A percentile compares a stretch with the other conserved stretches of the same genome.
phyloP scores from a whole-genome alignment of 768 basidiomycete species.

The Leccinum obscurum region DNA sequence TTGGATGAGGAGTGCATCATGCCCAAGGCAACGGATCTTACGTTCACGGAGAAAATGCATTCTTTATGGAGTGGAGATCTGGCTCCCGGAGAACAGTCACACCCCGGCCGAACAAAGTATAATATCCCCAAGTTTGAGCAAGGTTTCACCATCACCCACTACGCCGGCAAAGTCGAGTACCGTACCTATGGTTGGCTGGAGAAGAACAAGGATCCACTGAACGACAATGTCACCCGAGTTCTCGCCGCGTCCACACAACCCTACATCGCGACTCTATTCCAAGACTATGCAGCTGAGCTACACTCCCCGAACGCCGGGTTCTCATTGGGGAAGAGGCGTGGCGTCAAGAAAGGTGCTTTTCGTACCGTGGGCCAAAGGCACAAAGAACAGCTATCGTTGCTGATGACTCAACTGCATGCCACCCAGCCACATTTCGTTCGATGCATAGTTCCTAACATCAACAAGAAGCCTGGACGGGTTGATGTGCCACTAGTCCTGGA shows the following conservation, averaged over 20 bases:
- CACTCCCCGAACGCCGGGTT: constrained; percentile 36
- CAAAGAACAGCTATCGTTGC: constrained; percentile 88
- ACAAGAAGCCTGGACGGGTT: constrained; percentile 88
- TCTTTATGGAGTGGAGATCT: constrained; percentile 61
- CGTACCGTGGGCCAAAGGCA: constrained; percentile 94
- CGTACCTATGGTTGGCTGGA: constrained; percentile 95
- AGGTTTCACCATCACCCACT: constrained; percentile 94
- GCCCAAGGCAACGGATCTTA: constrained; percentile 96
- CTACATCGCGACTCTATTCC: constrained; percentile 81
- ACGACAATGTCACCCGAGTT: constrained; percentile 91
- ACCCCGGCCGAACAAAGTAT: constrained; percentile 83
- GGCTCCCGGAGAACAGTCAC: constrained; percentile 46
- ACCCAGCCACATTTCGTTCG: constrained; percentile 98
- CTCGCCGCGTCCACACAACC: constrained; percentile 79
- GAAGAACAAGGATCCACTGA: constrained; percentile 99
- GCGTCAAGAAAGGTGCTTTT: constrained; percentile 94
- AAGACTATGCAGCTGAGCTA: constrained; percentile 65
- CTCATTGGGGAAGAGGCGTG: constrained; percentile 61
- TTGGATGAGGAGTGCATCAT: constrained; percentile 99
- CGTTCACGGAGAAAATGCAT: constrained; percentile 92
- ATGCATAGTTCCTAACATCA: constrained; percentile 93
- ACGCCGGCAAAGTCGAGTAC: constrained; percentile 96
- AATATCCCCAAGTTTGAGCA: constrained; percentile 85
- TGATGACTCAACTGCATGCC: constrained; percentile 88
- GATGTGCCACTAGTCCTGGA: constrained; percentile 95